Base-by-base conservation (phyloP, 2,329 filamentous ascomycete species). In the Nothopassalora personata region DNA sequence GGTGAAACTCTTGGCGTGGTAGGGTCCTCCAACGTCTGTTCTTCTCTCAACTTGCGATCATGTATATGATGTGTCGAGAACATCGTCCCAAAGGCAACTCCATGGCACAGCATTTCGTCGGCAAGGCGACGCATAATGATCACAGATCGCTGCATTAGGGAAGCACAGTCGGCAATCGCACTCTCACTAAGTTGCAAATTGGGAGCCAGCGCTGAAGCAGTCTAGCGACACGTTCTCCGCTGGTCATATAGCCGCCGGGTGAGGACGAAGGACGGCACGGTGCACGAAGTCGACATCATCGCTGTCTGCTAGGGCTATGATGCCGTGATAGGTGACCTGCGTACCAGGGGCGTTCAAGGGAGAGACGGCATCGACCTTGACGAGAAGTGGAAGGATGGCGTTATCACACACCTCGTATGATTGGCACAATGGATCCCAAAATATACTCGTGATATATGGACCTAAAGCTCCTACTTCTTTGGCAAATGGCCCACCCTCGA, bases 241-340 rank as follows among this genome's bases (percentile, higher is more conserved):
- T 8, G 31, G 8, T 8, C 31, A 4, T 34, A 34, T 34, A 9
- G 31, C 31, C 31, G 31, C 31, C 11, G 77, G 9, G 75, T 79
- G 52, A 69, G 73, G 9, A 76, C 74, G 1, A 60, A 56, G 13
- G 67, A 79, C 48, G 76, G 75, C 30, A 71, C 70, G 59, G 28
- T 39, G 9, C 9, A 27, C 46, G 31, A 33, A 33, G 74, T 77
- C 46, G 76, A 79, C 53, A 68, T 77, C 36, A 73, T 78, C 52
- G 65, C 65, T 1, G 64, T 77, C 11, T 76, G 75, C 4, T 78
- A 76, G 3, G 77, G 77, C 19, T 79, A 77, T 60, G 77, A 79
- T 58, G 59, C 60, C 19, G 59, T 67, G 10, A 69, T 66, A 1
- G 75, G 75, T 7, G 66, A 67, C 11, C 63, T 74, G 31, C 60